A percentile compares a stretch with the other conserved stretches of the same genome.
phyloP scores from a whole-genome alignment of 2,329 filamentous ascomycete species.

The Trichoderma afroharzianum region DNA sequence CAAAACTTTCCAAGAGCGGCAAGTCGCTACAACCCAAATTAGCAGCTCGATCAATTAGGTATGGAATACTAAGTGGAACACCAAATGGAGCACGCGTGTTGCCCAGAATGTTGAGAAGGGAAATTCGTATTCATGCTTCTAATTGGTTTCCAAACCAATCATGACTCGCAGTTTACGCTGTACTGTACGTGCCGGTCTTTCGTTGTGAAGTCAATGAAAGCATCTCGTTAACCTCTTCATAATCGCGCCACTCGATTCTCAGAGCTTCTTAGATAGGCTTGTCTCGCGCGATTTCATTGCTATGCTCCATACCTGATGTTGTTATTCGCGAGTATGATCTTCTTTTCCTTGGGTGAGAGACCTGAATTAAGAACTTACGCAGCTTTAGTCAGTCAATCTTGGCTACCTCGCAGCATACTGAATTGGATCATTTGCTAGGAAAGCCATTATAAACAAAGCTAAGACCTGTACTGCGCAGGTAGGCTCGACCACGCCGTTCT shows the following conservation, averaged over 20 bases:
- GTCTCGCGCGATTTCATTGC: not conserved
- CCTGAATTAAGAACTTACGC: no score
- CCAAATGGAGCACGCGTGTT: not conserved
- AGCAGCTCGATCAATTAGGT: not conserved
- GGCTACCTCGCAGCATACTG: no score
- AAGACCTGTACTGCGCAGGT: no score
- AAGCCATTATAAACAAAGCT: no score
- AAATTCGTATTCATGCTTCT: not conserved
- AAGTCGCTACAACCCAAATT: not conserved
- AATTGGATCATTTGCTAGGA: no score
- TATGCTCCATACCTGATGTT: no score
- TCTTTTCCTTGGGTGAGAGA: no score
- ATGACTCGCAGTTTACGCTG: not conserved
- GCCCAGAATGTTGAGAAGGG: not conserved
- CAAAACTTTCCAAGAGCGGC: not conserved
- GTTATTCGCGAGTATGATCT: no score
- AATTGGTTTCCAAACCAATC: not conserved
- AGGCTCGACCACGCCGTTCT: no score
- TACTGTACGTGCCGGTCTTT: not conserved
- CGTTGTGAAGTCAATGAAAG: not conserved
- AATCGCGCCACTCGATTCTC: not conserved
- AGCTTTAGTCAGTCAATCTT: no score
- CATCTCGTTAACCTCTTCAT: not conserved
- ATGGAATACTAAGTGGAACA: not conserved
- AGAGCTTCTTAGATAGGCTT: not conserved